Percentiles rank a stretch among this genome's conserved stretches.
phyloP scores from a whole-genome alignment of 1,284 basidiomycete genomes.

The Agaricales sp. region DNA sequence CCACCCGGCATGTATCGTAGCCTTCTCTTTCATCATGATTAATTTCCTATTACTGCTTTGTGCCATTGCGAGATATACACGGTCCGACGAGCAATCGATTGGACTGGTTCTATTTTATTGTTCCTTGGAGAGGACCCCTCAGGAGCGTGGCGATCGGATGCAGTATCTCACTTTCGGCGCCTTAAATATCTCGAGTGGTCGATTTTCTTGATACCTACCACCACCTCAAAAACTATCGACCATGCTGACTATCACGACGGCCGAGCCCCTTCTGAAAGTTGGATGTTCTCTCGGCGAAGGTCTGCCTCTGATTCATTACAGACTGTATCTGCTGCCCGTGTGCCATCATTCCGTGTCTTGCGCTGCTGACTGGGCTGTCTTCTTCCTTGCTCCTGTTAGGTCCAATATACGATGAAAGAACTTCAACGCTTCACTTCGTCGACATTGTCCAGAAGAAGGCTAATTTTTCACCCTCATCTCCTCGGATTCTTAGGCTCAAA shows the following conservation, averaged over 20 bases:
- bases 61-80: neutral
- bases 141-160: neutral
- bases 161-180: neutral
- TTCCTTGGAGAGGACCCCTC: too few relatives aligned
- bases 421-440: conserved; percentile 51
- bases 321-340: too few relatives aligned
- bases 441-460: conserved; percentile 51
- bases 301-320: conserved; percentile 15
- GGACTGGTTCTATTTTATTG: neutral
- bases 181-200: neutral
- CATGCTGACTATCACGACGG: neutral
- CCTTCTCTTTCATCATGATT: neutral
- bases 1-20: neutral
- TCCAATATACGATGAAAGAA: conserved; percentile 47
- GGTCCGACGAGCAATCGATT: neutral
- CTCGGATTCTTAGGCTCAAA: conserved; percentile 1
- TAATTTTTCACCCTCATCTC: neutral
- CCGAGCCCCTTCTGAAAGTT: conserved; percentile 36
- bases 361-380: too few relatives aligned
- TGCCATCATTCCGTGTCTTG: too few relatives aligned
- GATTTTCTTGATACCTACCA: neutral
- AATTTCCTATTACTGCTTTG: neutral
- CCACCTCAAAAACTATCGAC: neutral
- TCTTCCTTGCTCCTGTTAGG: too few relatives aligned
- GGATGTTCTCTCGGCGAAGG: conserved; percentile 61